Base-by-base conservation (phyloP, 192 early-diverging fungal genomes). In the Coemansia sp. region DNA sequence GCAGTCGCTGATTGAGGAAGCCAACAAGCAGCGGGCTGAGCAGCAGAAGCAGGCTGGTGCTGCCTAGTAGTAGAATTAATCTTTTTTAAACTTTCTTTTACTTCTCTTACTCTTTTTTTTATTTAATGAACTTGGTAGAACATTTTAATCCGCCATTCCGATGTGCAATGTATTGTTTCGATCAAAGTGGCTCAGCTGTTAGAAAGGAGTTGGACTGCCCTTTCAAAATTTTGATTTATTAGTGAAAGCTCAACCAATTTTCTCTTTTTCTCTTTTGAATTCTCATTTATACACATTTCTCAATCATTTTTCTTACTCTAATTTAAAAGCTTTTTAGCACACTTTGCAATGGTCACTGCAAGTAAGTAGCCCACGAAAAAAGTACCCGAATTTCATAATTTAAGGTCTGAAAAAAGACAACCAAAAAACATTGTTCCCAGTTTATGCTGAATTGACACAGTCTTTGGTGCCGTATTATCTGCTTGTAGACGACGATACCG, bases 1-100 rank as follows among this genome's bases (percentile, higher is more conserved):
- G 41, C 69, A 66, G 52, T 64, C 69, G 21, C 62, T 78, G 33
- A 60, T 78, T 52, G 65, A 72, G 17, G 65, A 72, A 18, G 69
- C 75, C 43, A 59, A 57, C 61, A 64, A 61, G 65, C 69, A 65
- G 53, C 69, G 66, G 27, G 55, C 30, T 7, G 44, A 51, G 24
- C 60, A 66, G 55, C 40, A 33, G 41, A 25, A 56, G 18, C 11
- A 45, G 53, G 23, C 17, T n/a, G 53, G 45, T 19, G 37, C 37
- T 17, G 17, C 52, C 57, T 44, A 30, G 22, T 39, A 30, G 21
- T 61, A 18, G 19, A 33, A 21, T 39, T 51, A 42, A 23, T 49
- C 42, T 6, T 18, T 43, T 41, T 51, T 24, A 51, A 42, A 27
- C 0, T 49, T 40, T 54, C 17, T 55, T 41, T 56, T 44, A 44